These are phyloP conservation scores for Roridomyces roridus DNA, from an alignment of 768 basidiomycete genomes.

Conservation along the genomic window DNA sequence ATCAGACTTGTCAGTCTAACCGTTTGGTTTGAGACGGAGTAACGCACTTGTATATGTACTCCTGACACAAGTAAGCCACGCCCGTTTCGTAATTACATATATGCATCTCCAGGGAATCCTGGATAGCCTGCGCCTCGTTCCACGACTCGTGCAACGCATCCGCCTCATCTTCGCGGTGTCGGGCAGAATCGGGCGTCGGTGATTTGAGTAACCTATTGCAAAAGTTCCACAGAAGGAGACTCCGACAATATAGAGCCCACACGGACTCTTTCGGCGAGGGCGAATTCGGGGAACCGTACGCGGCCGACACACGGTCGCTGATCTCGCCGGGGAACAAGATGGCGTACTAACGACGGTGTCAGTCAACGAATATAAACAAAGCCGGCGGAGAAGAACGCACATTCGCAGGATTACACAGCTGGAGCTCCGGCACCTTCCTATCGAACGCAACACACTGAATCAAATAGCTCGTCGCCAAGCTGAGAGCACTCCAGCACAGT, in stretches of 20 bases:
- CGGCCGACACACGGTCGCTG: constrained; percentile 52
- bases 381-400: constrained; percentile 46
- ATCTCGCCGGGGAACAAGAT: constrained; percentile 80
- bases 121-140: constrained; percentile 69
- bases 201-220: constrained; percentile 58
- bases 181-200: constrained; percentile 15
- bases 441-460: constrained; percentile 73
- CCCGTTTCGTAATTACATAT: constrained; percentile 73
- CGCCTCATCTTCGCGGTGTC: constrained; percentile 57
- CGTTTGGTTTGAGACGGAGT: constrained; percentile 5
- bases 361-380: neutral
- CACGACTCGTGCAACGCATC: constrained; percentile 67
- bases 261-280: constrained; percentile 77
- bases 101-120: constrained; percentile 72
- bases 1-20: constrained; percentile 20
- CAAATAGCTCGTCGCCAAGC: constrained; percentile 70
- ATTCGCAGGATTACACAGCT: constrained; percentile 67
- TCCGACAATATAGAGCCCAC: constrained; percentile 84
- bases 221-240: constrained; percentile 83
- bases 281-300: constrained; percentile 44
- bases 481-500: constrained; percentile 77
- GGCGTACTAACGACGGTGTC: constrained; percentile 50
- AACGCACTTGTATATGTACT: constrained; percentile 77
- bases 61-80: constrained; percentile 69
- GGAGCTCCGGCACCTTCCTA: constrained; percentile 60